Base-by-base conservation (phyloP, 1,284 basidiomycete genomes). In the Ganoderma lucidum region DNA sequence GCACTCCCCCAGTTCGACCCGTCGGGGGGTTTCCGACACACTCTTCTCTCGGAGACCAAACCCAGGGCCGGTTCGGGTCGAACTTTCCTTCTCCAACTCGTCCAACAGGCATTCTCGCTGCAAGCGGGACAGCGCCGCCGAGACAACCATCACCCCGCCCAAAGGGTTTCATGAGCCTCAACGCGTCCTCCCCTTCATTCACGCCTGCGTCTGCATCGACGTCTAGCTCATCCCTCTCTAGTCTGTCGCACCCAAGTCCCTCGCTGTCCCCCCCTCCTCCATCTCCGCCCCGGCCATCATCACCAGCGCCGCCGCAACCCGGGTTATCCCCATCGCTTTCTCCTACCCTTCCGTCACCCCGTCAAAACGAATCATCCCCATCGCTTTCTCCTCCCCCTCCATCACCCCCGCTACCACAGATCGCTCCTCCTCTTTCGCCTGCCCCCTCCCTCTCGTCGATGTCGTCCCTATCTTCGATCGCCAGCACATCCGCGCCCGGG, bases 401-500 rank as follows among this genome's bases (percentile, higher is more conserved):
- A 14, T 41, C 58, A 4, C 58, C 37, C 3, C n/a, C 6, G 37
- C 23, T 42, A 12, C 23, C 12, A 15, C 60, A 44, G 9, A 45
- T 63, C 44, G 15, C n/a, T 39, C 23, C 30, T 2, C 62, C 44
- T 4, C 30, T 23, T 1, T 19, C 62, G 62, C 63, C 53, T 17
- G 3, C 53, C 28, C 37, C 30, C 9, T 64, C 64, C 17, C 39
- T 65, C 15, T 65, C 63, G 6, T 62, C 64, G n/a, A 56, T 69
- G 53, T 65, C 68, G 2, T 69, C 68, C 8, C n/a, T 69, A 32
- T 63, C 66, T 12, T 67, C 66, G 6, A 17, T 67, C 32, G 48
- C 66, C 19, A 35, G 37, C 23, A 48, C n/a, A 12, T 23, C 6
- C 6, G 30, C 41, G 17, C 30, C 10, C 23, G 37, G 6, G 10